Percentiles rank a stretch among this genome's conserved stretches.
phyloP scores from a whole-genome alignment of 2,329 filamentous ascomycete genomes.

The Talaromyces sp. region DNA sequence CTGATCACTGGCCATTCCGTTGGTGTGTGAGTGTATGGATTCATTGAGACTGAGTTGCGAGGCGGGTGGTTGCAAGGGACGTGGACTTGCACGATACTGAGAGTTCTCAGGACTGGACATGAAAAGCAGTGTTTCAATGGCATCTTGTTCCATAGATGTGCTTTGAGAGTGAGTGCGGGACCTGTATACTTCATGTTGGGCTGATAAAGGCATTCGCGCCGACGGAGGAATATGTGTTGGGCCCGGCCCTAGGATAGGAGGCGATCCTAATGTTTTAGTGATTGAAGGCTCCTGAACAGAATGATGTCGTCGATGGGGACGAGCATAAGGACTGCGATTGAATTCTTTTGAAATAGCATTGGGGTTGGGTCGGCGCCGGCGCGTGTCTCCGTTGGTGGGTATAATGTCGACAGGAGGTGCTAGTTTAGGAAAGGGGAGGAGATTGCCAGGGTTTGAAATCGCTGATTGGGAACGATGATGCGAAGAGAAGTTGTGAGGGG shows the following conservation, averaged over 20 bases:
- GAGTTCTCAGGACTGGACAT: slow-evolving; percentile 55
- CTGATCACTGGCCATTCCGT: slow-evolving; percentile 9
- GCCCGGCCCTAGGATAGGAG: slow-evolving; percentile 28
- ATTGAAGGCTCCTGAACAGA: slow-evolving; percentile 35
- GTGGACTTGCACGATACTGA: slow-evolving; percentile 45
- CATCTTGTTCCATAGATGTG: slow-evolving; percentile 53
- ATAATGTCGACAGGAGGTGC: slow-evolving; percentile 50
- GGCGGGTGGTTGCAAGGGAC: slow-evolving; percentile 23
- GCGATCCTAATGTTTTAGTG: slow-evolving; percentile 22
- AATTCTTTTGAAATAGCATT: slow-evolving; percentile 30
- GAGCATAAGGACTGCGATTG: slow-evolving; percentile 26
- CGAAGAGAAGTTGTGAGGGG: slow-evolving; percentile 7
- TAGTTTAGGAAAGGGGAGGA: slow-evolving; percentile 35
- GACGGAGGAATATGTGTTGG: slow-evolving; percentile 36
- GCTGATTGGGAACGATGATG: slow-evolving; percentile 20
- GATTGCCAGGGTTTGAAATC: slow-evolving; percentile 22
- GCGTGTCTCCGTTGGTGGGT: slow-evolving; percentile 31
- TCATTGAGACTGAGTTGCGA: slow-evolving; percentile 31
- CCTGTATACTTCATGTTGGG: slow-evolving; percentile 27
- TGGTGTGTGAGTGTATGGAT: slow-evolving; percentile 20
- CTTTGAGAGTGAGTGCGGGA: slow-evolving; percentile 45
- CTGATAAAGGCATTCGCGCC: slow-evolving; percentile 22
- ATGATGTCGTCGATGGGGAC: slow-evolving; percentile 37
- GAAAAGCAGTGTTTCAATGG: slow-evolving; percentile 54
- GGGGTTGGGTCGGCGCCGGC: slow-evolving; percentile 42